Base-by-base conservation (phyloP, 352 stramenopile genomes). In the Pythium guiyangense region DNA sequence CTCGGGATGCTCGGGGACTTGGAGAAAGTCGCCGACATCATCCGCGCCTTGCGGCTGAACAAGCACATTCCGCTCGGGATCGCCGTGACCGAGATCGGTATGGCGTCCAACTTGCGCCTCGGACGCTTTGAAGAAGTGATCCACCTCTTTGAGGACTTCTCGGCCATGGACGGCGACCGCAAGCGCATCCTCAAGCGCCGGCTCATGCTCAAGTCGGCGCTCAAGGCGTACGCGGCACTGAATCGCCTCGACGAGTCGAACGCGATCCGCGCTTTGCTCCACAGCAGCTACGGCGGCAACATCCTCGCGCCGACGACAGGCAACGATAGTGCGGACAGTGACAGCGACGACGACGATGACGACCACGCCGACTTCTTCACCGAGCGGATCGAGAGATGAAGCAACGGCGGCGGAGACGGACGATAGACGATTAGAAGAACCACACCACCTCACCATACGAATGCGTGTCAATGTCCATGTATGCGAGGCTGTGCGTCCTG, bases 141-240 rank as follows among this genome's bases (percentile, higher is more conserved):
- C 14, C 64, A 88, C 25, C 58, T 92, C 4, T 90, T 92, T 52
- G 82, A 92, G 59, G 82, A 90, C 62, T 92, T 92, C 52, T 70
- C 74, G 6, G 60, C 69, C 18, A 63, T 72, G 6, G 79, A 92
- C 31, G 77, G 79, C 40, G 74, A 89, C 4, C 67, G 71, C n/a
- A 84, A 74, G 57, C 82, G 80, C 42, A 59, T 86, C 29, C 42
- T 90, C 29, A 64, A 57, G 18, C 77, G 79, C 22, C 71, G 61
- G 22, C 72, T 83, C 18, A 89, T 92, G 73, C 70, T 92, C 17
- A 76, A 76, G 54, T 79, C 67, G 2, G 82, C 76, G 6, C 56
- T 77, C 44, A 62, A 63, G 8, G 82, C 82, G 18, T 92, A 89
- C 54, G 68, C 53, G 6, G 59, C 66, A 26, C 63, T 92, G 34